Evolutionary conservation across 371 early-diverging fungal species (phyloP), one percentile per base, ranked within the genome.

Genomic region (Mucor circinelloides): DNA sequence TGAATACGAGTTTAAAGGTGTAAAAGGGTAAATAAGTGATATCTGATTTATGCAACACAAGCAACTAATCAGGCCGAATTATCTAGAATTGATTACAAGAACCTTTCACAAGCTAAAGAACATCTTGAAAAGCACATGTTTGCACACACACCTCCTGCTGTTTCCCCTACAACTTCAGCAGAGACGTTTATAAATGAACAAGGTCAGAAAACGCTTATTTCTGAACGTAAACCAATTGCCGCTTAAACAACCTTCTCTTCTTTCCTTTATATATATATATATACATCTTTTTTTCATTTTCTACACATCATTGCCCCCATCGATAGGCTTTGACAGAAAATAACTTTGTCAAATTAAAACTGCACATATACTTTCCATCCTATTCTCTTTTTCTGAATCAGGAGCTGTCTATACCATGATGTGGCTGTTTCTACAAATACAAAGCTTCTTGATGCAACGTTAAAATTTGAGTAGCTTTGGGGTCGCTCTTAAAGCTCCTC

Each of bases 81-180:
- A 28, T 30, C 1, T n/a, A 69, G 97, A 97, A 78, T 98, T 95
- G 54, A 94, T 80, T 36, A 97, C 42, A 34, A 65, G 42, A 58
- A 89, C 2, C 84, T 79, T 9, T 64, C 61, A 28, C 91, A 83
- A 69, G 58, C 58, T 46, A 58, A 36, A 48, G 63, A 63, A 15
- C 68, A 68, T 21, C 31, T 68, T 46, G 63, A 68, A 28, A 58
- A 63, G 38, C 50, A 58, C n/a, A 63, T 68, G 19, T 68, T 63
- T 40, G 19, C 57, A 6, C 68, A 36, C 23, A 58, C 44, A 6
- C 40, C 61, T 25, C 38, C 27, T 32, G 40, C 56, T 21, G 48
- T 48, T 48, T 59, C 42, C 13, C 60, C 38, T 27, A 10, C 60
- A 42, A 23, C 48, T 48, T 28, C 55, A 27, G 56, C 55, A 56